Conservation (phyloP, 2,329 filamentous ascomycete genomes). For the Thelonectria olida region DNA sequence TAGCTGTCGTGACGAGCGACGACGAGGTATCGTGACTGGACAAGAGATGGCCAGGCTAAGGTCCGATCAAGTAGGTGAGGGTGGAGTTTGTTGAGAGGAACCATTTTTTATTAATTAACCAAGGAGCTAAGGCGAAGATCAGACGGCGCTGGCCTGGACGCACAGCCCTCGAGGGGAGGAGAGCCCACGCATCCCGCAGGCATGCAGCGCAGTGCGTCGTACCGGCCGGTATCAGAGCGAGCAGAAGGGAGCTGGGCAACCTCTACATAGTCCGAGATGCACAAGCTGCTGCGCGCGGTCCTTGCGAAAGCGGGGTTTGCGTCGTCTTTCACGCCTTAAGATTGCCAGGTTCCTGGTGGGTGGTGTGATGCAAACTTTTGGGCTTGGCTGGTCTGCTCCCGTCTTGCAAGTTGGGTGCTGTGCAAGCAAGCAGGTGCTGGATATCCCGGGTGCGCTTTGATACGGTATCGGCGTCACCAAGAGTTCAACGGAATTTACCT, state of each 20-base stretch:
- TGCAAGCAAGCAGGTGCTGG: background rate
- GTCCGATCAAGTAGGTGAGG: conserved; percentile 1
- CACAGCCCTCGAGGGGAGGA: background rate
- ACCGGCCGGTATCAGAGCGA: background rate
- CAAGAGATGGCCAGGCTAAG: background rate
- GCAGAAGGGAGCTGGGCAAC: background rate
- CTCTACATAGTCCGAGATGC: background rate
- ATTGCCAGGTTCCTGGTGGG: background rate
- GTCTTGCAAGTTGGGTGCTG: too few species aligned
- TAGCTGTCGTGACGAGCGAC: background rate
- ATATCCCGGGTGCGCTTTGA: background rate
- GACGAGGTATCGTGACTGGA: conserved; percentile 3
- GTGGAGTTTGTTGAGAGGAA: conserved; percentile 9
- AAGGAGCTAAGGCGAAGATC: background rate
- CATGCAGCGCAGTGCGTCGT: background rate
- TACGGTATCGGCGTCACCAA: background rate
- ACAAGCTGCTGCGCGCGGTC: too few species aligned
- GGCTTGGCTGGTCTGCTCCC: background rate
- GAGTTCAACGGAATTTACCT: background rate
- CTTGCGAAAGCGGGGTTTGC: background rate
- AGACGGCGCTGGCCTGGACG: background rate
- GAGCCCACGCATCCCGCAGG: too few species aligned
- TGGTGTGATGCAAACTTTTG: background rate
- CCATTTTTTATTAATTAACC: background rate
- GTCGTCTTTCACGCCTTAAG: background rate